Base-by-base conservation (phyloP, 371 early-diverging fungal species). In the Mortierella sp. region DNA sequence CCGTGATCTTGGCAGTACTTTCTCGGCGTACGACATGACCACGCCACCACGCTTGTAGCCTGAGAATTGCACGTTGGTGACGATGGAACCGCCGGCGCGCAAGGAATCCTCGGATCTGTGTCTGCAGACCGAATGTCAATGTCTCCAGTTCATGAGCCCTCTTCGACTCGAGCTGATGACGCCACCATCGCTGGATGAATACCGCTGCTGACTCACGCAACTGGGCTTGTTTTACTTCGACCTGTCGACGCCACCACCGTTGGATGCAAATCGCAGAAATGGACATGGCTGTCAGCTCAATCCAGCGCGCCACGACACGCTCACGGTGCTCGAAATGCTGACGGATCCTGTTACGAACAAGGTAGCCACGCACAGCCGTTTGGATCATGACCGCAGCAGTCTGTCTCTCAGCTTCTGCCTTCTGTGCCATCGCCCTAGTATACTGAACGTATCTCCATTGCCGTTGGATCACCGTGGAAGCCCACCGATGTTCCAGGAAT, bases 41-140 rank as follows among this genome's bases (percentile, higher is more conserved):
- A 43, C 78, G 72, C 78, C 72, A 78, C 66, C 63, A 68, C 26
- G 80, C 51, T 31, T 80, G 80, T 13, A 80, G 19, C 47, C 56
- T 61, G 23, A 71, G n/a, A 5, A 69, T 60, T 14, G 74, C 74
- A 4, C 54, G 48, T 47, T 55, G 51, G 19, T 58, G 49, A 2
- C 46, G 57, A 13, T 24, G 14, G 21, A 51, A 54, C 10, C 48
- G 39, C 19, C 41, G 31, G n/a, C 80, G 74, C 3, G 72, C 71
- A 21, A 78, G 39, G 1, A 53, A 58, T 12, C 78, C 78, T n/a
- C 73, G 58, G 38, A 63, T 65, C 28, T 72, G 72, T 0, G 78
- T 64, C 48, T 80, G 80, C 56, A 80, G 31, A 45, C n/a, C 30
- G 13, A 58, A 47, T 18, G 54, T 50, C 42, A 67, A 14, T 18